Evolutionary conservation across 2,329 filamentous ascomycete species (phyloP), one percentile per base, ranked within the genome.

Genomic region (Huntiella bhutanensis): DNA sequence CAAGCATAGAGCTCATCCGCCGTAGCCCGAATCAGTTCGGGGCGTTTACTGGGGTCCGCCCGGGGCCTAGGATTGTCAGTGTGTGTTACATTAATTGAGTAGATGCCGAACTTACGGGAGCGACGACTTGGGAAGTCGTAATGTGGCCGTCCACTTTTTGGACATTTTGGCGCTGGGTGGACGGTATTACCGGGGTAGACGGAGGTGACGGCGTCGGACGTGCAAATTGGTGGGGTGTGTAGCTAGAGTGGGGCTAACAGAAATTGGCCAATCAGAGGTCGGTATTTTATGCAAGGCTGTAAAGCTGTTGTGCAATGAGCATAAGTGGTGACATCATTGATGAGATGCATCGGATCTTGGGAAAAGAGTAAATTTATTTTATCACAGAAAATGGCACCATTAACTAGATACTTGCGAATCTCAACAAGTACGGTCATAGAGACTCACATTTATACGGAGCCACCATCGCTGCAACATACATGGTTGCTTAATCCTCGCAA

Each of bases 361-460:
- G 4, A n/a, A 36, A 11, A 36, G 6, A 6, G 15, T 36, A 12
- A 36, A n/a, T 36, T 16, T 33, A n/a, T 12, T 41, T 41, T 33
- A 15, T 16, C n/a, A 34, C 12, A 33, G 28, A 53, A 17, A 38
- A 95, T 95, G 87, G 81, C 86, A 10, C 87, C 87, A 8, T 75
- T 94, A 41, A 77, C 87, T 49, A 76, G 87, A 55, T 95, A 96
- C 59, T 70, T 96, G 47, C 77, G 88, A 45, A 93, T 96, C 55
- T 88, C 82, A 47, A 87, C 88, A 58, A 83, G 85, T 61, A 94
- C 88, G 4, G 86, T 95, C 32, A 72, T 98, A n/a, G 91, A 98
- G 69, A 86, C 84, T 53, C 86, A 87, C 53, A 91, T 98, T 54
- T 96, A 96, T 62, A 76, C 95, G 41, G 88, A 96, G 53, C 87